Percentiles rank a stretch among this genome's conserved stretches.
Evolutionary conservation across 305 asterid species (phyloP).

Genomic region (Solanum chacoense): DNA sequence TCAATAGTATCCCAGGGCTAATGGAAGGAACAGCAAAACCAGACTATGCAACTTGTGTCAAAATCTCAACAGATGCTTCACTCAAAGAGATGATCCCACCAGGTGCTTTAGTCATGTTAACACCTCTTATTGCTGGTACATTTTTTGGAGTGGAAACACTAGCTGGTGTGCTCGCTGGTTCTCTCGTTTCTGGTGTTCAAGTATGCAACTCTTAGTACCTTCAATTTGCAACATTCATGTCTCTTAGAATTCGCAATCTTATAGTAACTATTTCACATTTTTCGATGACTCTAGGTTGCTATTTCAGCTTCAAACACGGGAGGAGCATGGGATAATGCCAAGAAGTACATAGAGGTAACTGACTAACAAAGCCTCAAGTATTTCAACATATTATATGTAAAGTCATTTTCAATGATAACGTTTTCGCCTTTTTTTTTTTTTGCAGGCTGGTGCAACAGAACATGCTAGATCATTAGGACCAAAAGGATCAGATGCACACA

Average conservation of each 20-base stretch:
- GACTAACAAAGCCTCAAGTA: background rate
- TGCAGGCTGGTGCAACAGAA: conserved; percentile 11
- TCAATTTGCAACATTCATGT: background rate
- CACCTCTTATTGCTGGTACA: conserved; percentile 9
- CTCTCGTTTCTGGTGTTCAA: conserved; percentile 13
- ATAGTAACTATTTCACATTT: background rate
- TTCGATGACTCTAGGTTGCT: conserved; percentile 8
- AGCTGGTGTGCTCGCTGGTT: conserved; percentile 11
- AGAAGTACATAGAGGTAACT: conserved; percentile 22
- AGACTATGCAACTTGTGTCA: conserved; percentile 12
- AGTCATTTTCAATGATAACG: background rate
- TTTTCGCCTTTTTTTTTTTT: background rate
- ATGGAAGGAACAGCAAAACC: conserved; percentile 12
- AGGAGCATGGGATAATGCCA: conserved; percentile 24
- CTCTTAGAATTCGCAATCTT: background rate
- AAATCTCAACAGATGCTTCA: conserved; percentile 13
- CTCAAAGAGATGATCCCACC: conserved; percentile 15
- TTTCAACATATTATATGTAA: background rate
- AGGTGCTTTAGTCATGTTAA: conserved; percentile 10
- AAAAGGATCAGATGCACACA: conserved; percentile 14
- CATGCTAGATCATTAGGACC: conserved; percentile 13
- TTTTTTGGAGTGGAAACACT: conserved; percentile 13
- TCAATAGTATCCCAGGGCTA: conserved; percentile 8
- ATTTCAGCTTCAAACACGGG: conserved; percentile 24
- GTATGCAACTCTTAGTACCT: background rate